Base-by-base conservation (phyloP, 495 filamentous ascomycete species). In the Hypoxylon rickii region DNA sequence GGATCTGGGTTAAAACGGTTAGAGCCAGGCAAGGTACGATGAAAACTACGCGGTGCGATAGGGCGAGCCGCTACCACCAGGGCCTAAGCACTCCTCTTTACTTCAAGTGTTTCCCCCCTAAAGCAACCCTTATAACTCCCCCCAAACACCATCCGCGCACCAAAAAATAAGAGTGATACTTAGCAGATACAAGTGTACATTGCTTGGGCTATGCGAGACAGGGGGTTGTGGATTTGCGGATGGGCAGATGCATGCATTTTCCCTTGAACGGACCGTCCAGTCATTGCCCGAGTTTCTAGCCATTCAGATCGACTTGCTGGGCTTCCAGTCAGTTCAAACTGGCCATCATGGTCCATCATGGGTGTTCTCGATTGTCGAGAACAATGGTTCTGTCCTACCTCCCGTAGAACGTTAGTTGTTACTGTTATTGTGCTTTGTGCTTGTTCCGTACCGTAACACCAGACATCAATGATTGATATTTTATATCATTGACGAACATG, bases 151-250 rank as follows among this genome's bases (percentile, higher is more conserved):
- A n/a, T 26, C 20, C 34, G 45, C 33, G 39, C 44, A 7, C 33
- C 32, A 34, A 4, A n/a, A 13, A 44, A 18, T 41, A 40, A 12
- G 16, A 7, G 22, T 22, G 32, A 29, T 60, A 60, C 56, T 19
- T 54, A 11, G 1, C 12, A 39, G 53, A 31, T 62, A 62, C 58
- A 31, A 41, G 46, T 34, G 44, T 41, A 48, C 47, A 42, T 58
- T 41, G 40, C 47, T 46, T 58, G 48, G 59, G 59, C 59, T 63
- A 53, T 63, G 53, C 56, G 53, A 62, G 58, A 64, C 73, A 73
- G 62, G 72, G n/a, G 69, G 51, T 58, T 70, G 66, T 65, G 66
- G 69, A 73, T 74, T 68, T 67, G 40, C 71, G 71, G 71, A 71
- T 73, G 73, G 64, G 70, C 70, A 75, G 68, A 44, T 59, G 34